Base-by-base conservation (phyloP, 1,284 basidiomycete species). In the Pseudozyma tsukubaensis region DNA sequence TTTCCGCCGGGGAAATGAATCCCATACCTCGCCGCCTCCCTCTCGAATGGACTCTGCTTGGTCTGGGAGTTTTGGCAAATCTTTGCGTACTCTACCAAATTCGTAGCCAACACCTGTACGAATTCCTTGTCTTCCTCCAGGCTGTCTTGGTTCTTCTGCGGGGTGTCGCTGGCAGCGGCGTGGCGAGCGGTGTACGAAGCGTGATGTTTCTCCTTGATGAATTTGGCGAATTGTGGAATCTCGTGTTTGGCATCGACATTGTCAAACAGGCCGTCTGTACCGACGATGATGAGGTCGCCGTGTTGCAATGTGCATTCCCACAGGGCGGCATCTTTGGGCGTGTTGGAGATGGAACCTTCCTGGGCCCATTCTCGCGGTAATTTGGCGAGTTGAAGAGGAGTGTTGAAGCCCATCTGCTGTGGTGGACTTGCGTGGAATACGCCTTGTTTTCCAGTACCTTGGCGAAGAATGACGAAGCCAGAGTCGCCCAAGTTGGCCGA, bases 401-500 rank as follows among this genome's bases (percentile, higher is more conserved):
- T 77, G 64, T 84, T 84, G 79, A 84, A 84, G 32, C 72, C 77
- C 49, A 81, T 72, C 50, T 78, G 79, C 52, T 80, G 81, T 19
- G 82, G 79, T 11, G 63, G 67, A 18, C 75, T 77, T 42, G 68
- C 74, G 50, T 78, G 70, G 14, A 82, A 69, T 12, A 81, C 76
- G n/a, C 76, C 68, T 16, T 80, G 69, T 48, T 77, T 77, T n/a
- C 72, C 75, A 13, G 70, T 76, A 36, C 70, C 63, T 24, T 78
- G 67, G 16, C 82, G 76, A 59, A 94, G 88, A 59, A 95, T 90
- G 66, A 89, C 87, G 83, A 91, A 94, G 13, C 92, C 92, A 50
- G 92, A 94, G 84, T 95, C 93, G 16, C 93, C 93, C 60, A 95
- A 92, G 91, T 94, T 95, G 61, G 92, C 92, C 19, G 92, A 90